Base-by-base conservation (phyloP, 805 yeast species). In the Cyberlindnera euphorbiiphila region DNA sequence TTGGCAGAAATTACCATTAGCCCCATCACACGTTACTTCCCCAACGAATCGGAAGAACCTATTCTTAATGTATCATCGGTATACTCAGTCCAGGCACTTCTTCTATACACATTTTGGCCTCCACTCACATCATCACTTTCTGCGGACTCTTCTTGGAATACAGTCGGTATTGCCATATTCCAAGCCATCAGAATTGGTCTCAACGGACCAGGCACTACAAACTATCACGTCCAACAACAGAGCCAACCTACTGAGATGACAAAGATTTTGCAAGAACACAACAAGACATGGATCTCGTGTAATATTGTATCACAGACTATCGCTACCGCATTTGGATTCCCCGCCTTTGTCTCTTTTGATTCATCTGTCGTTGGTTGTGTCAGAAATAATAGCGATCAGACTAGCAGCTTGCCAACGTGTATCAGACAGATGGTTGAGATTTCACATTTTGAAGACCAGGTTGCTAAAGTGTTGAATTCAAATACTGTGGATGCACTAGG, bases 121-220 rank as follows among this genome's bases (percentile, higher is more conserved):
- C 96, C 97, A 4, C 71, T 89, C 25, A 86, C 96, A 0, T 87
- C 98, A 0, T 88, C 97, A 0, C 69, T 93, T 32, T 85, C 94
- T 60, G 96, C 98, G 0, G 98, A 93, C 56, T 83, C 96, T 7
- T 83, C 95, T 4, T 91, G 97, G 95, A 86, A 85, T 56, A 86
- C 97, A 1, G 81, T 87, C 16, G 98, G 97, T 0, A 80, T 86
- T 31, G 98, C 98, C 5, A 69, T 88, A 51, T 86, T 85, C 60
- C 96, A 87, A 55, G 98, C 97, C 0, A 82, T 89, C 23, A 66
- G 97, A 37, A 84, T 91, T 12, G 98, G 98, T 0, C 66, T 93
- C 19, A 96, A 93, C 54, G 73, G 88, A 16, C 93, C 88, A 0
- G 91, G 85, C 15, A 51, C 57, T 0, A 49, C 54, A 14, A 53